Conservation (phyloP, 495 filamentous ascomycete species). For the Xylona heveae region DNA sequence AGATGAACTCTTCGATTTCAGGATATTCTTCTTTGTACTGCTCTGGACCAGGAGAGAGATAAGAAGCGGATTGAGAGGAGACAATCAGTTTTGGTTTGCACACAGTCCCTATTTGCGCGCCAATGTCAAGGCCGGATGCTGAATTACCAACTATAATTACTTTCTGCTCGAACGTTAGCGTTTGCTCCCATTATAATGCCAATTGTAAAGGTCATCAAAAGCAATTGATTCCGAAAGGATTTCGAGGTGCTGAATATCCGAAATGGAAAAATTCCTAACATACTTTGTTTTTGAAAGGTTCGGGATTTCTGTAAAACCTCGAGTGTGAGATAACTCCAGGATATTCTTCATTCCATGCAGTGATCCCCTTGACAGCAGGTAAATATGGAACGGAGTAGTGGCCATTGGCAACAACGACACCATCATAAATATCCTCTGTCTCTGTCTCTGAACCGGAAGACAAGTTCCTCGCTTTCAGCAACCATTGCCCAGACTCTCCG, state of each 20-base stretch:
- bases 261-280: not conserved
- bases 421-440: slow-evolving; percentile 32
- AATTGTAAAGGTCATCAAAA: too few relatives aligned
- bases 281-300: slow-evolving; percentile 29
- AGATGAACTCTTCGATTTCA: slow-evolving; percentile 35
- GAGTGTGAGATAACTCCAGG: slow-evolving; percentile 56
- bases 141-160: slow-evolving; percentile 60
- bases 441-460: slow-evolving; percentile 6
- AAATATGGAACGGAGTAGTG: slow-evolving; percentile 57
- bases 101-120: slow-evolving; percentile 40
- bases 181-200: too few relatives aligned
- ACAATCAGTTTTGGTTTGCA: slow-evolving; percentile 28
- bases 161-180: slow-evolving; percentile 15
- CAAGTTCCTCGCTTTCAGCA: slow-evolving; percentile 6
- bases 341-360: slow-evolving; percentile 31
- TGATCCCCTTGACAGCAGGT: slow-evolving; percentile 38
- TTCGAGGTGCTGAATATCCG: not conserved
- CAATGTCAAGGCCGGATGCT: slow-evolving; percentile 64
- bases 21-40: slow-evolving; percentile 29
- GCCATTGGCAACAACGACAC: slow-evolving; percentile 65
- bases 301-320: slow-evolving; percentile 49
- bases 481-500: slow-evolving; percentile 7
- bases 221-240: too few relatives aligned
- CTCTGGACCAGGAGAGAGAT: slow-evolving; percentile 8
- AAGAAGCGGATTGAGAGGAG: slow-evolving; percentile 26